Conservation (phyloP, 805 yeast species). For the Candida orba region DNA sequence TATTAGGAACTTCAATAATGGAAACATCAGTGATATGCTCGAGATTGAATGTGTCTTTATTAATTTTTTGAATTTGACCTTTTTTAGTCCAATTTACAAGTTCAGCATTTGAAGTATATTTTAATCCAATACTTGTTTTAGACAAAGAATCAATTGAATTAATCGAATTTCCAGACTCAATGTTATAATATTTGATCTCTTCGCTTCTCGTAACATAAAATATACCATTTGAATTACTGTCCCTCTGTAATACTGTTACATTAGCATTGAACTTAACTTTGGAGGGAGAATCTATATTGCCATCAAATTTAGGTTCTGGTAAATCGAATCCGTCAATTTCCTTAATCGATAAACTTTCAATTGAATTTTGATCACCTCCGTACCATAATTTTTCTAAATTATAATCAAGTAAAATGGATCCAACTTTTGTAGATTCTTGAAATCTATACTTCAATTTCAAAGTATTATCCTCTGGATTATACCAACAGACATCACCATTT, state of each 20-base stretch:
- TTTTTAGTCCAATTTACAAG: conserved; percentile 35
- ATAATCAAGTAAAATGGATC: conserved; percentile 16
- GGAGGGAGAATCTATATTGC: conserved; percentile 27
- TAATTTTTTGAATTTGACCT: conserved; percentile 32
- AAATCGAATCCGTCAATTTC: conserved; percentile 22
- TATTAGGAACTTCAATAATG: conserved; percentile 23
- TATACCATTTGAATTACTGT: conserved; percentile 17
- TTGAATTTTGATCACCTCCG: conserved; percentile 11
- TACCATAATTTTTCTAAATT: conserved; percentile 25
- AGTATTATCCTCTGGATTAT: conserved; percentile 10
- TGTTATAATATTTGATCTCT: conserved; percentile 28
- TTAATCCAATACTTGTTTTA: conserved; percentile 33
- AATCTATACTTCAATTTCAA: conserved; percentile 12
- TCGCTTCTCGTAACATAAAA: conserved; percentile 31
- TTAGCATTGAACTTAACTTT: conserved; percentile 18
- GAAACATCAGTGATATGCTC: conserved; percentile 7
- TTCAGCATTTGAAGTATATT: conserved; percentile 26
- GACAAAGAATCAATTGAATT: conserved; percentile 31
- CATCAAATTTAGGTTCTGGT: conserved; percentile 19
- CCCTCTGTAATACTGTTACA: conserved; percentile 19
- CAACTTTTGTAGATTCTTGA: conserved; percentile 9
- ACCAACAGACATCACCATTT: conserved; percentile 20
- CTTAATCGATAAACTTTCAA: conserved; percentile 13
- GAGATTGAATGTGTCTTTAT: conserved; percentile 13
- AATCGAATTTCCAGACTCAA: conserved; percentile 6